phyloP scores from a whole-genome alignment of 768 basidiomycete species.

The Suillus subluteus region DNA sequence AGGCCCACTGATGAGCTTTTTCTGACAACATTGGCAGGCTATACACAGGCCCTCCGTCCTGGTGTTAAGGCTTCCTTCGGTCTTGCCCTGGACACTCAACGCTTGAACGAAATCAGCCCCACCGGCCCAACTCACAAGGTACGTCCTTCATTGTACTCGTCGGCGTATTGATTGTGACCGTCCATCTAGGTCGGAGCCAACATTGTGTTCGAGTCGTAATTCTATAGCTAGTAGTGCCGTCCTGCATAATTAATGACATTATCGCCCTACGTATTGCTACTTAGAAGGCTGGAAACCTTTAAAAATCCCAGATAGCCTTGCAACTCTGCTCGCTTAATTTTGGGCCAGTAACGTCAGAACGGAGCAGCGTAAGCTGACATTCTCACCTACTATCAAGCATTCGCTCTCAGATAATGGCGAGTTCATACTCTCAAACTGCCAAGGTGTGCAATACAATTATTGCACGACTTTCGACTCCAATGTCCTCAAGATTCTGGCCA shows the following conservation, averaged over 20 bases:
- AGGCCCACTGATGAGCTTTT: not conserved
- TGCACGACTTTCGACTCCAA: not conserved
- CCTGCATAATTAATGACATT: conserved; percentile 6
- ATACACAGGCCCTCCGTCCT: conserved; percentile 92
- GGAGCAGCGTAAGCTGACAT: not conserved
- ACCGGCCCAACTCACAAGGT: conserved; percentile 80
- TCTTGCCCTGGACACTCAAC: conserved; percentile 93
- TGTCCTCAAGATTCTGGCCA: not conserved
- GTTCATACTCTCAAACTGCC: not conserved
- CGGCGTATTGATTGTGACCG: not conserved
- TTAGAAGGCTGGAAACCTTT: not conserved
- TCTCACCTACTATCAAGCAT: not conserved
- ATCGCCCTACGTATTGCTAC: not conserved
- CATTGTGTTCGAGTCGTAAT: conserved; percentile 74
- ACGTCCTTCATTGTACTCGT: conserved; percentile 15
- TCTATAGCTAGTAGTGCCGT: conserved; percentile 18
- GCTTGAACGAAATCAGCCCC: conserved; percentile 74
- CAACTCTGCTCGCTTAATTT: not conserved
- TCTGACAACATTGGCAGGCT: conserved; percentile 49
- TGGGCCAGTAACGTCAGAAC: not conserved
- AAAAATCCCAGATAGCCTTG: no score
- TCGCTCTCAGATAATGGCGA: not conserved
- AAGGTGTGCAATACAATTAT: not conserved
- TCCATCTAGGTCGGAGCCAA: conserved; percentile 64
- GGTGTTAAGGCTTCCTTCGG: conserved; percentile 94